Evolutionary conservation across 495 filamentous ascomycete species (phyloP), one percentile per base, ranked within the genome.

Genomic region (Penicillium bialowiezense): DNA sequence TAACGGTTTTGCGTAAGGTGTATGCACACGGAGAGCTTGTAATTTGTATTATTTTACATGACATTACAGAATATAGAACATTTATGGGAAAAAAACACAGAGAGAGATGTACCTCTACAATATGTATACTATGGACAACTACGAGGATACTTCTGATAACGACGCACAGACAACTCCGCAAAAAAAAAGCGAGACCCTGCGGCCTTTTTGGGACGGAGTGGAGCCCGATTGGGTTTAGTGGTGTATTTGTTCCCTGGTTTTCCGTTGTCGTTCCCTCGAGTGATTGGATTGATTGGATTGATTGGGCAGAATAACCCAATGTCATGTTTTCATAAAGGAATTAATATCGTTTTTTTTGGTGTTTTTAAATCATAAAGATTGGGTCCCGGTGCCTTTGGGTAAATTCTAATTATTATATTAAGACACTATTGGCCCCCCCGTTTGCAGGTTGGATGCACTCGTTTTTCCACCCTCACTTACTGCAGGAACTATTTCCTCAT

Each of bases 351-450:
- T 37, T 18, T 37, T 18, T 37, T 37, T 26, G 3, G 8, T 26
- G 3, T 26, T 26, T 8, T 26, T n/a, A n/a, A n/a, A n/a, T n/a
- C n/a, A n/a, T n/a, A n/a, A n/a, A n/a, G n/a, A n/a, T n/a, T n/a
- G n/a, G n/a, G n/a, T n/a, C n/a, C n/a, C n/a, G n/a, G n/a, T n/a
- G n/a, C n/a, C n/a, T n/a, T n/a, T n/a, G n/a, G n/a, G n/a, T n/a
- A n/a, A n/a, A n/a, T n/a, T n/a, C n/a, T n/a, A n/a, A n/a, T n/a
- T n/a, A n/a, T 17, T 33, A 45, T 45, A 45, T 45, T 47, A 47
- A 39, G 26, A 19, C 36, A 21, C 26, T 38, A 37, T 40, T 39
- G 34, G 35, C 36, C 45, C 35, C 44, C 36, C 35, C 44, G 44
- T 48, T 39, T 31, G 37, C 44, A 21, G 28, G 13, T 14, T 42